Conservation (phyloP, 1,139 yeast genomes). For the Debaryomycetaceae sp. region DNA sequence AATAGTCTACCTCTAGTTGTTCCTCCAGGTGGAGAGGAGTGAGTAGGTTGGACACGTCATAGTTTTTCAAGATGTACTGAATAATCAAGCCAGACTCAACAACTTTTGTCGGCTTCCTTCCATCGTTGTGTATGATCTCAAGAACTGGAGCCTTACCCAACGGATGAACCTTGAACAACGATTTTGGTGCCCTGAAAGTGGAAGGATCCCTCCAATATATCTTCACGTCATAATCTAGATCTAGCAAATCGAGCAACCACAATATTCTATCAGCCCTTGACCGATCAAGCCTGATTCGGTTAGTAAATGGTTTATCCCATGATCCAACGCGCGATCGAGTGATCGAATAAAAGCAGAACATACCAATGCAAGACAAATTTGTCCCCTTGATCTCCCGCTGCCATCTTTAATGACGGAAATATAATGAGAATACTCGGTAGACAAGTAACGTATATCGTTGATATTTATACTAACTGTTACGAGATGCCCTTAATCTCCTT, state of each 20-base stretch:
- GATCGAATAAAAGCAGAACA: conserved; percentile 7
- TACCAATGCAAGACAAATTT: conserved; percentile 31
- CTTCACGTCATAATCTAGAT: conserved; percentile 49
- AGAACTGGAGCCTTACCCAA: conserved; percentile 55
- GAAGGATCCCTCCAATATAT: conserved; percentile 45
- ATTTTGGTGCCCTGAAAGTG: conserved; percentile 43
- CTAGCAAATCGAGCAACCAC: conserved; percentile 54
- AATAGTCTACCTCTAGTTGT: conserved; percentile 44
- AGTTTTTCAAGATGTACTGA: conserved; percentile 38
- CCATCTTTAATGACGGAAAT: background rate
- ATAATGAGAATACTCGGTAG: no score
- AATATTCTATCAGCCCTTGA: conserved; percentile 53
- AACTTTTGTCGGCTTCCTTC: conserved; percentile 30
- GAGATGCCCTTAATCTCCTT: background rate
- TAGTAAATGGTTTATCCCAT: conserved; percentile 1
- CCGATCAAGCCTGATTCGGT: conserved; percentile 37
- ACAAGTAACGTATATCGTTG: background rate
- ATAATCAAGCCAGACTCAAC: conserved; percentile 50
- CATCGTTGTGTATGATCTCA: conserved; percentile 45
- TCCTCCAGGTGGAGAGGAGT: conserved; percentile 30
- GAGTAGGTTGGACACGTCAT: conserved; percentile 35
- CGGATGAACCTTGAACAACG: conserved; percentile 51
- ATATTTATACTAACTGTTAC: background rate
- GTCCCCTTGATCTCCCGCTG: conserved; percentile 9
- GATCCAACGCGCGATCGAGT: background rate